A percentile compares a stretch with the other conserved stretches of the same genome.
Evolutionary conservation across 1,139 yeast species (phyloP).

Genomic region (Meyerozyma smithsonii): DNA sequence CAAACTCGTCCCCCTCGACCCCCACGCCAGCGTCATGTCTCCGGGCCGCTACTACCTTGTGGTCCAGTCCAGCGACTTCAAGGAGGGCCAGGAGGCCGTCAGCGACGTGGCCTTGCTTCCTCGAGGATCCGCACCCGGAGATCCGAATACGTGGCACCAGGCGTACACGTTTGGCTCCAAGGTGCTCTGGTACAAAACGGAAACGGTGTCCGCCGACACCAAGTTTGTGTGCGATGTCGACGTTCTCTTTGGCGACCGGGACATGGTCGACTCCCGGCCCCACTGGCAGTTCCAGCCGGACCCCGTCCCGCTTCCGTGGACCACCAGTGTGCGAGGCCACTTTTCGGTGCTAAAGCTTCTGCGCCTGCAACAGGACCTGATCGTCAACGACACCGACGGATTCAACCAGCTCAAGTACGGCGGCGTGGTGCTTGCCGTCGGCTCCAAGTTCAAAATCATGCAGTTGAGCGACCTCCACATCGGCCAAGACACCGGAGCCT

Average conservation of each 20-base stretch:
- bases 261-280: conserved; percentile 11
- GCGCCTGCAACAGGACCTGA: neutral
- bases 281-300: conserved; percentile 16
- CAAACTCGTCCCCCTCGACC: neutral
- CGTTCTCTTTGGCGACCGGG: conserved; percentile 11
- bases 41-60: conserved; percentile 11
- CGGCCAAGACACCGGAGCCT: conserved; percentile 26
- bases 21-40: neutral
- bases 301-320: conserved; percentile 13
- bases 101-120: conserved; percentile 7
- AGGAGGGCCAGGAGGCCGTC: conserved; percentile 7
- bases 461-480: conserved; percentile 41
- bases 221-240: conserved; percentile 11
- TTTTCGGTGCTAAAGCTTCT: conserved; percentile 10
- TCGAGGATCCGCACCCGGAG: conserved; percentile 5
- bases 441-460: conserved; percentile 24
- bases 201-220: conserved; percentile 5
- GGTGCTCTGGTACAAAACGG: conserved; percentile 5
- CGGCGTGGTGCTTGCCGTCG: conserved; percentile 6
- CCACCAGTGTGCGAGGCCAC: conserved; percentile 12
- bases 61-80: conserved; percentile 7
- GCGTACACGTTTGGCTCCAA: conserved; percentile 8
- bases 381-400: conserved; percentile 3
- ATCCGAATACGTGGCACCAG: conserved; percentile 3
- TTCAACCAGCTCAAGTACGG: conserved; percentile 4